A percentile compares a stretch with the other conserved stretches of the same genome.
These are phyloP conservation scores for Boletus patriciae DNA, from an alignment of 768 basidiomycete species.

Conservation along the genomic window DNA sequence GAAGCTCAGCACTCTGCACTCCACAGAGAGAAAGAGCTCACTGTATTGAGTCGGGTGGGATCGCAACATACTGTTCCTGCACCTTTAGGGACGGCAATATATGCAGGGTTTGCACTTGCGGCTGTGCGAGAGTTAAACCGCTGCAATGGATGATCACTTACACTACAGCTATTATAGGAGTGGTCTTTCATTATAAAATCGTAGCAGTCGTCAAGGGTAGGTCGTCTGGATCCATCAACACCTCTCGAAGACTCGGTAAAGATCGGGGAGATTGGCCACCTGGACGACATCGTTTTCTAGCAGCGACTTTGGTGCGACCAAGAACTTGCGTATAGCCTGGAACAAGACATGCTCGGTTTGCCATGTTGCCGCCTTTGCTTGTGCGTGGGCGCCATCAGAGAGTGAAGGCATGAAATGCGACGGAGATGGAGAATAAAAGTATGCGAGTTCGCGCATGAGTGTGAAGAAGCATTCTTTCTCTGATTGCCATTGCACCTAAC, in stretches of 20 bases:
- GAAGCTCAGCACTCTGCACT: too few species aligned
- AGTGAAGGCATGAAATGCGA: constrained; percentile 18
- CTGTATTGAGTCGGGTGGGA: too few species aligned
- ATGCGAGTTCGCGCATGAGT: constrained; percentile 86
- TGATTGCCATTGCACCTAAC: constrained; percentile 82
- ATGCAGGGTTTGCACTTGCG: neutral
- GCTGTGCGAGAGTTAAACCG: neutral
- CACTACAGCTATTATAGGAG: neutral
- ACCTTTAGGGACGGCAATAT: too few species aligned
- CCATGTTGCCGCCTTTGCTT: constrained; percentile 66
- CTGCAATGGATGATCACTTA: neutral
- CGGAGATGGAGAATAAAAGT: constrained; percentile 72
- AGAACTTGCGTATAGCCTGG: constrained; percentile 78
- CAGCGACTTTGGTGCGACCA: constrained; percentile 63
- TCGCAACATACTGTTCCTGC: too few species aligned
- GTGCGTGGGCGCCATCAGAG: constrained; percentile 36
- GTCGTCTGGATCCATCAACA: constrained; percentile 52
- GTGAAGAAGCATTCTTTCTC: constrained; percentile 85
- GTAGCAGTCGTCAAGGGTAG: neutral
- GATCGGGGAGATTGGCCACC: constrained; percentile 84
- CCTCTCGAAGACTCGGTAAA: constrained; percentile 94
- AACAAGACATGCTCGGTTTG: constrained; percentile 91
- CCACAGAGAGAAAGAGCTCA: too few species aligned
- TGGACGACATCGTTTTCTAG: constrained; percentile 78
- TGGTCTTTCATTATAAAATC: neutral